Base-by-base conservation (phyloP, 805 yeast genomes). In the Yamadazyma phyllophila region DNA sequence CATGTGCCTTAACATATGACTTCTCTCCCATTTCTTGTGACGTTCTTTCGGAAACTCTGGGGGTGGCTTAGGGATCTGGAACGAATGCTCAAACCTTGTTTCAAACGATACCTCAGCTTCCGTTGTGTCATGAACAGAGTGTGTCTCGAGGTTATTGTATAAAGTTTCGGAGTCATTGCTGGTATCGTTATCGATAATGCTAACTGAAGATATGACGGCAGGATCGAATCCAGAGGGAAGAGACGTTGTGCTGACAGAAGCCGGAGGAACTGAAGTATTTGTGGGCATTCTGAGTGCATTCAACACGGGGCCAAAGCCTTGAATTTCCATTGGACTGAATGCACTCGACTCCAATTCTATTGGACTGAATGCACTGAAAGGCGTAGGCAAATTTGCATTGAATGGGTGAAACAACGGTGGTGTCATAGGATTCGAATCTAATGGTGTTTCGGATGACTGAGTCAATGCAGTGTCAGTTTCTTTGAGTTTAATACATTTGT, bases 21-120 rank as follows among this genome's bases (percentile, higher is more conserved):
- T 56, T 39, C 60, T 51, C 39, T 56, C 56, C 57, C 57, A 54
- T 45, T 56, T 56, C 1, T 46, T 48, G 36, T 50, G 47, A 8
- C 41, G 17, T 4, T 45, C 40, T 17, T 46, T 48, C n/a, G 57
- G 55, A 4, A 50, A 39, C 9, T 16, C 26, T 26, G 48, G 38
- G 2, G 56, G 54, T 14, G 57, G 58, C 5, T 45, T 35, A 7
- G 34, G 39, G 5, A 50, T 26, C 14, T 40, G 29, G 34, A 48
- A 55, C 9, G 54, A 48, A 37, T 52, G 54, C 13, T 51, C 39
- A 17, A 44, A 45, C 15, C 35, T 31, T 3, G 26, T 12, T 26
- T 37, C 40, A 36, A 36, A 36, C 24, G 27, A 20, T 4, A 36
- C 29, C 9, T 31, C 11, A 4, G 8, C 11, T 10, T 10, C 13